phyloP scores from a whole-genome alignment of 768 basidiomycete genomes.

The Rhodotorula paludigena region DNA sequence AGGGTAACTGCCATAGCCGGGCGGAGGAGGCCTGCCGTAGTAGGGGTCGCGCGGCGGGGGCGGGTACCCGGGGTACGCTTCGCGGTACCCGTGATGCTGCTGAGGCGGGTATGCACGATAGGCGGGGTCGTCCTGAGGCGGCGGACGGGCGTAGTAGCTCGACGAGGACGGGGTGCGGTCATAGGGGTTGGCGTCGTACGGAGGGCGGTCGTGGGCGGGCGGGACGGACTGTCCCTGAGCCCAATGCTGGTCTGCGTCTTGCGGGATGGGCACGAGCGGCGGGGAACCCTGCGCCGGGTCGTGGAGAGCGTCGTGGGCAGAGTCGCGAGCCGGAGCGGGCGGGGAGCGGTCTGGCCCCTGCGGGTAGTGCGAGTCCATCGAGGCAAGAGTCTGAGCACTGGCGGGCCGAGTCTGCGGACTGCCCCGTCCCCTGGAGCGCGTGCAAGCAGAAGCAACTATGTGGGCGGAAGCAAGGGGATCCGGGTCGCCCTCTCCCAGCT shows the following conservation, averaged over 20 bases:
- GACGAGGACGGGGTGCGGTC: background rate
- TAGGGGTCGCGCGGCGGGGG: background rate
- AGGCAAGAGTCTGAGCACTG: too few relatives aligned
- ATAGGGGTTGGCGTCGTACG: background rate
- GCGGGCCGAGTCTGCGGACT: too few relatives aligned
- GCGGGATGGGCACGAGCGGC: constrained; percentile 19
- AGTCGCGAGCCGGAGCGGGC: background rate
- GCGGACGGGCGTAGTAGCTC: background rate
- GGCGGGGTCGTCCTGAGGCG: background rate
- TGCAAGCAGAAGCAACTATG: too few relatives aligned
- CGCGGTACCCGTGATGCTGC: background rate
- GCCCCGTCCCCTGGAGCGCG: too few relatives aligned
- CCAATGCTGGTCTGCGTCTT: background rate
- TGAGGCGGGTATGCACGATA: background rate
- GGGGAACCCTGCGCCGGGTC: background rate
- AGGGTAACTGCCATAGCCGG: background rate
- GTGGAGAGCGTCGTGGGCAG: background rate
- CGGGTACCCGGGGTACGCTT: background rate
- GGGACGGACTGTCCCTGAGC: too few relatives aligned
- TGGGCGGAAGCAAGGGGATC: too few relatives aligned
- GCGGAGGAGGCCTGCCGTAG: background rate
- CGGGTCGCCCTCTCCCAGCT: too few relatives aligned
- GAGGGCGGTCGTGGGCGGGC: background rate
- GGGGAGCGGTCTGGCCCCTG: too few relatives aligned
- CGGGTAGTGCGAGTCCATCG: too few relatives aligned